Evolutionary conservation across 352 stramenopile genomes (phyloP).

Genomic region (Phytophthora ohioensis): DNA sequence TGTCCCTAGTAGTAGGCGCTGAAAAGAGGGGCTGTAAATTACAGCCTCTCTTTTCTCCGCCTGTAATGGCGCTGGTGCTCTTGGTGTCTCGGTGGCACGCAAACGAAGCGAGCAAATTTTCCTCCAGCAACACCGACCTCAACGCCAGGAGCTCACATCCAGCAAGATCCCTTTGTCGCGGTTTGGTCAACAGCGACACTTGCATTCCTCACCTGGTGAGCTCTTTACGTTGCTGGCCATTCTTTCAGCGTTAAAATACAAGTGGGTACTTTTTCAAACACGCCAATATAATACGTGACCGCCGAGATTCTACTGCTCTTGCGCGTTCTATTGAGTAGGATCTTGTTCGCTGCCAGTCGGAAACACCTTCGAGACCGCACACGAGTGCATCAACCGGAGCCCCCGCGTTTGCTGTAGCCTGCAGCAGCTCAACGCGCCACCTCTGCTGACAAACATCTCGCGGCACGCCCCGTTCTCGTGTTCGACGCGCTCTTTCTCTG

Average conservation of each 20-base stretch:
- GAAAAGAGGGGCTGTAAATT: neutral
- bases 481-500: conserved; percentile 24
- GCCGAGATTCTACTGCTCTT: conserved; percentile 31
- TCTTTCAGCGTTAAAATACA: conserved; percentile 18
- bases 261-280: conserved; percentile 38
- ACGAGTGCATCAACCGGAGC: conserved; percentile 1
- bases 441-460: conserved; percentile 20
- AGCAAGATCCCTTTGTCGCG: neutral
- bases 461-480: neutral
- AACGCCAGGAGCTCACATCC: neutral
- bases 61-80: too few relatives aligned
- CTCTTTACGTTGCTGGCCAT: conserved; percentile 10
- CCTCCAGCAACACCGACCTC: neutral
- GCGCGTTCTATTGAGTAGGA: conserved; percentile 22
- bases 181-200: neutral
- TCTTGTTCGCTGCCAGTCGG: conserved; percentile 11
- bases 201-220: conserved; percentile 9
- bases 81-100: neutral
- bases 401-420: neutral
- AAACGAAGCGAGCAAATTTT: conserved; percentile 5
- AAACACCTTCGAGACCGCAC: conserved; percentile 13
- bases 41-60: too few relatives aligned
- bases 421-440: neutral
- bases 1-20: neutral
- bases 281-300: conserved; percentile 7